phyloP scores from a whole-genome alignment of 805 yeast species.

The Myxozyma mucilagina region DNA sequence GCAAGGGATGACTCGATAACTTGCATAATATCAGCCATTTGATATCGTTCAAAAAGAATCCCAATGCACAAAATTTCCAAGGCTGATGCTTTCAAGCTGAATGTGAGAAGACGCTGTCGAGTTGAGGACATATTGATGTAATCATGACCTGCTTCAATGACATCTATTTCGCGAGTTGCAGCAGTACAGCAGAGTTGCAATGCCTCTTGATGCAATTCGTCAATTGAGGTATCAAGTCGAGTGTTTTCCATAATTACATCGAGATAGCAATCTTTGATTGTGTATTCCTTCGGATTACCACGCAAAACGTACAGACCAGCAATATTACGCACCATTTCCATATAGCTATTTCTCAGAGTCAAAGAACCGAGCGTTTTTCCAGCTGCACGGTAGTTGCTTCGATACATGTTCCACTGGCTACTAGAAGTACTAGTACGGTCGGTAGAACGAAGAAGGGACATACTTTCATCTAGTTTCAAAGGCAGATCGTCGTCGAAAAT shows the following conservation, averaged over 20 bases:
- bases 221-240: conserved; percentile 2
- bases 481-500: conserved; percentile 7
- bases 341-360: conserved; percentile 26
- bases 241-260: conserved; percentile 10
- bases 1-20: conserved; percentile 55
- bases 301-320: conserved; percentile 36
- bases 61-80: conserved; percentile 66
- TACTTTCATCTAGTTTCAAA: conserved; percentile 17
- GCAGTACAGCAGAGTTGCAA: conserved; percentile 29
- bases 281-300: conserved; percentile 29
- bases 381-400: conserved; percentile 9
- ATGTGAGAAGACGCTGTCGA: conserved; percentile 52
- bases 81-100: conserved; percentile 54
- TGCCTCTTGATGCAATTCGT: background rate
- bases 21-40: conserved; percentile 47
- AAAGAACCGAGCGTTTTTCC: conserved; percentile 37
- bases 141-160: conserved; percentile 58
- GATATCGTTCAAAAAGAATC: conserved; percentile 48
- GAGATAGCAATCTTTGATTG: conserved; percentile 11
- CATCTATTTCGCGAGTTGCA: conserved; percentile 45
- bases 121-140: conserved; percentile 56
- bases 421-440: background rate
- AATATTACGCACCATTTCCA: conserved; percentile 32
- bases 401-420: conserved; percentile 14
- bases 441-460: conserved; percentile 12